A percentile compares a stretch with the other conserved stretches of the same genome.
phyloP scores from a whole-genome alignment of 345 rosid species.

The Abelmoschus esculentus region DNA sequence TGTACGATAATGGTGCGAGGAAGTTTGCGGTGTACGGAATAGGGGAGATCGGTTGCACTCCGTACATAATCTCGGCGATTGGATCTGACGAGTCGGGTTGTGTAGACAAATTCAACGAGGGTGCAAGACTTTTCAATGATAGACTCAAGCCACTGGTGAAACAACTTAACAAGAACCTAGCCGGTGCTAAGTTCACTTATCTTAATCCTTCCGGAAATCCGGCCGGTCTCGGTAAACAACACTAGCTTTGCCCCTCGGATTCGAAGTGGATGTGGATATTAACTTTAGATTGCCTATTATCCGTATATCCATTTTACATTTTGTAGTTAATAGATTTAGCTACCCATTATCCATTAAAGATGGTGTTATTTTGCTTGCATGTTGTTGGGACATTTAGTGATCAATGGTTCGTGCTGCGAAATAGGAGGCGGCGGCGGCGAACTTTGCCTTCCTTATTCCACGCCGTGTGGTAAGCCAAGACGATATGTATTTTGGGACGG shows the following conservation, averaged over 20 bases:
- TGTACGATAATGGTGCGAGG: conserved; percentile 10
- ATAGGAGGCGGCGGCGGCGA: conserved; percentile 17
- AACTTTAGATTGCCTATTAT: too few relatives aligned
- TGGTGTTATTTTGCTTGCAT: neutral
- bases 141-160: conserved; percentile 21
- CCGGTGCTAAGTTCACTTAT: conserved; percentile 23
- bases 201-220: conserved; percentile 3
- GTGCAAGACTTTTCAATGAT: conserved; percentile 22
- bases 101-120: conserved; percentile 16
- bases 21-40: neutral
- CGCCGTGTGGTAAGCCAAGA: conserved; percentile 29
- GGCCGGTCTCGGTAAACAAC: neutral
- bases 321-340: too few relatives aligned
- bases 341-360: neutral
- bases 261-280: too few relatives aligned
- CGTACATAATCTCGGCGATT: neutral
- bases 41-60: neutral
- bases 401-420: conserved; percentile 21
- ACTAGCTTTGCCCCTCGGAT: neutral
- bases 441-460: conserved; percentile 21
- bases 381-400: conserved; percentile 5
- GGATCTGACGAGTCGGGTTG: conserved; percentile 12
- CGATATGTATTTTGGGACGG: conserved; percentile 40
- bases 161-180: conserved; percentile 15
- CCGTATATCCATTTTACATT: too few relatives aligned